Evolutionary conservation across 1,284 basidiomycete genomes (phyloP).

Genomic region (Ceratobasidium sp.): DNA sequence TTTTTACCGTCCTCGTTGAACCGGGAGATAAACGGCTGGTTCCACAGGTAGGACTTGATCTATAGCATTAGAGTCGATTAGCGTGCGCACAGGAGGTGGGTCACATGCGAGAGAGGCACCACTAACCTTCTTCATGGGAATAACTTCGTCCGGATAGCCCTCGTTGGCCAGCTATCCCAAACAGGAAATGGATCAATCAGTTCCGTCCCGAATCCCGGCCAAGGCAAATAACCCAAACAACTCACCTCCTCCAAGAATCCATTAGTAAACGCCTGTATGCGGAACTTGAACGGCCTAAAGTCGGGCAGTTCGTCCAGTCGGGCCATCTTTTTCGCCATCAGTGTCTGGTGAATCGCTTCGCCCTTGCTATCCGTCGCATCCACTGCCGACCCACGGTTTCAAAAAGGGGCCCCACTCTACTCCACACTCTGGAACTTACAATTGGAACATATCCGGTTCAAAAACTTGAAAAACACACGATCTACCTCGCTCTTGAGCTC

Average conservation of each 20-base stretch:
- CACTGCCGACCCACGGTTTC: constrained; percentile 59
- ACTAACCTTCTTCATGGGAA: constrained; percentile 85
- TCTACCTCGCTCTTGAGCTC: constrained; percentile 87
- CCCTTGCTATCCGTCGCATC: constrained; percentile 93
- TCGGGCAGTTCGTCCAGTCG: constrained; percentile 93
- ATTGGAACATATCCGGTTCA: constrained; percentile 90
- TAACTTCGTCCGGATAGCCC: constrained; percentile 84
- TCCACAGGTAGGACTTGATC: constrained; percentile 97
- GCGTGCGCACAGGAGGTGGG: constrained; percentile 25
- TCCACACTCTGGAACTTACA: constrained; percentile 59
- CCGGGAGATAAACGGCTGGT: constrained; percentile 90
- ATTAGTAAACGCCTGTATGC: constrained; percentile 98
- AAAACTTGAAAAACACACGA: constrained; percentile 88
- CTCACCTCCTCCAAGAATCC: constrained; percentile 91
- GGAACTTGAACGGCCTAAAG: constrained; percentile 98
- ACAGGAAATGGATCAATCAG: constrained; percentile 32
- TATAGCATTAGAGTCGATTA: constrained; percentile 49
- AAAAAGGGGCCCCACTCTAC: background rate
- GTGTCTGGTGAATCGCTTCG: constrained; percentile 95
- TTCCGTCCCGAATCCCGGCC: constrained; percentile 28
- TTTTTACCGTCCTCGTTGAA: constrained; percentile 99
- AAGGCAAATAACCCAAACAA: constrained; percentile 27
- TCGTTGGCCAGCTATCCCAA: constrained; percentile 67
- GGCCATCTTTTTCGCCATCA: constrained; percentile 94
- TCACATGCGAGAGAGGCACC: constrained; percentile 39